Conservation (phyloP, 148 eudicot species). For the Silene conica region DNA sequence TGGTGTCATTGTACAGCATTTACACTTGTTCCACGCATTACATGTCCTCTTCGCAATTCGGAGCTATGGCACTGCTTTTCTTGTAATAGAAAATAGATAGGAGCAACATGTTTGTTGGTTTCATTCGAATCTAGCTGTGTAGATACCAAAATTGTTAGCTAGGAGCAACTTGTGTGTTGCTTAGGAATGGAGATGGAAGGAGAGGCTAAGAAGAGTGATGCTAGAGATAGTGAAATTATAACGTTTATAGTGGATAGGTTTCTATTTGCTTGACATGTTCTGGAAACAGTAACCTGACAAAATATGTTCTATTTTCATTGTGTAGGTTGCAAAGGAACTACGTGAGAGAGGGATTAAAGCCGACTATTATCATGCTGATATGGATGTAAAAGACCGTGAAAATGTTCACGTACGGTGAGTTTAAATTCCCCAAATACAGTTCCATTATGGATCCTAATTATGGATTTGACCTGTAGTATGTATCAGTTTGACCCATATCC, state of each 20-base stretch:
- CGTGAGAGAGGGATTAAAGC: conserved; percentile 81
- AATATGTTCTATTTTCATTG: conserved; percentile 11
- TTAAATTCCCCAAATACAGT: background rate
- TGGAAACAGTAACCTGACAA: background rate
- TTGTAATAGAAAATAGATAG: background rate
- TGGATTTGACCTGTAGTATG: background rate
- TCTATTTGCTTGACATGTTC: background rate
- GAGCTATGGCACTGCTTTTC: background rate
- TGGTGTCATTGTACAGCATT: background rate
- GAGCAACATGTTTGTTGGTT: too few species aligned
- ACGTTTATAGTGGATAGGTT: background rate
- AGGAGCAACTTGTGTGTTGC: background rate
- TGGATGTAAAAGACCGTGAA: conserved; percentile 84
- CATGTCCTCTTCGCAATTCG: background rate
- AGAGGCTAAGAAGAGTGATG: too few species aligned
- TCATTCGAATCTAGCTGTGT: too few species aligned
- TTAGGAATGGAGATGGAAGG: background rate
- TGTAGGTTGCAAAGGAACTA: conserved; percentile 85
- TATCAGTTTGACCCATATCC: background rate
- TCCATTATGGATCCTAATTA: background rate
- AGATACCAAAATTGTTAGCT: too few species aligned
- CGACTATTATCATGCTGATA: conserved; percentile 92
- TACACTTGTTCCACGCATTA: background rate
- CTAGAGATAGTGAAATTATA: background rate
- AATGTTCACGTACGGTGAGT: conserved; percentile 74